phyloP scores from a whole-genome alignment of 2,329 filamentous ascomycete genomes.

The Fusarium citri region DNA sequence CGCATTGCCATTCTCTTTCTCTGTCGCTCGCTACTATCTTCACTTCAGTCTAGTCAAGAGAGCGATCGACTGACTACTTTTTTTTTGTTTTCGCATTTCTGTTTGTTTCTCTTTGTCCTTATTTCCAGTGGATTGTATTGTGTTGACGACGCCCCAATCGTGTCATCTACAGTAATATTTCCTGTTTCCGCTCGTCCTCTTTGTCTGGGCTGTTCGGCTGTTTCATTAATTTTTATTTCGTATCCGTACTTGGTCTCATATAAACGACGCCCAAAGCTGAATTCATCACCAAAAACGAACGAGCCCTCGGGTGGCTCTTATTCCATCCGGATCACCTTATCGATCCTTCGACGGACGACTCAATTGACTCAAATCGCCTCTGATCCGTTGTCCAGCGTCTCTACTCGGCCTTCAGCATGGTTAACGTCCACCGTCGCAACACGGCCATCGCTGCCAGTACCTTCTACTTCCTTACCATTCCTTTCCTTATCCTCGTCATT shows the following conservation, averaged over 20 bases:
- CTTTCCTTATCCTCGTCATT: conserved; percentile 83
- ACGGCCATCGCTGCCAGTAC: conserved; percentile 74
- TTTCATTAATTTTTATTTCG: conserved; percentile 10
- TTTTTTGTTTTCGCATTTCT: conserved; percentile 6
- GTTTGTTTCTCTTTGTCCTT: conserved; percentile 15
- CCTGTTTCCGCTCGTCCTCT: conserved; percentile 1
- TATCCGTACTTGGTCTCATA: not conserved
- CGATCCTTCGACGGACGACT: not conserved
- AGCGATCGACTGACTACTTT: not conserved
- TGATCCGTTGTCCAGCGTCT: not conserved
- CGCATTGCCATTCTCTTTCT: conserved; percentile 25
- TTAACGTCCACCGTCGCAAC: conserved; percentile 58
- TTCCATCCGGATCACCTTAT: not conserved
- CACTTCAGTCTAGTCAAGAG: conserved; percentile 12
- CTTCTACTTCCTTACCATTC: conserved; percentile 77
- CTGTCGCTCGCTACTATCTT: conserved; percentile 23
- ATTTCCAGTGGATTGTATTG: conserved; percentile 15
- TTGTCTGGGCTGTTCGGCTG: conserved; percentile 4
- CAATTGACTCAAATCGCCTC: not conserved
- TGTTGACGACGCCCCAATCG: conserved; percentile 10
- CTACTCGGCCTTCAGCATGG: conserved; percentile 29
- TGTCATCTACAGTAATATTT: conserved; percentile 1
- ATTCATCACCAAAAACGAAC: conserved; percentile 25
- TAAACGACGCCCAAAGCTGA: conserved; percentile 4
- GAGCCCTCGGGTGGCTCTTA: conserved; percentile 17